phyloP scores from a whole-genome alignment of 805 yeast genomes.

The Lachancea thermotolerans region DNA sequence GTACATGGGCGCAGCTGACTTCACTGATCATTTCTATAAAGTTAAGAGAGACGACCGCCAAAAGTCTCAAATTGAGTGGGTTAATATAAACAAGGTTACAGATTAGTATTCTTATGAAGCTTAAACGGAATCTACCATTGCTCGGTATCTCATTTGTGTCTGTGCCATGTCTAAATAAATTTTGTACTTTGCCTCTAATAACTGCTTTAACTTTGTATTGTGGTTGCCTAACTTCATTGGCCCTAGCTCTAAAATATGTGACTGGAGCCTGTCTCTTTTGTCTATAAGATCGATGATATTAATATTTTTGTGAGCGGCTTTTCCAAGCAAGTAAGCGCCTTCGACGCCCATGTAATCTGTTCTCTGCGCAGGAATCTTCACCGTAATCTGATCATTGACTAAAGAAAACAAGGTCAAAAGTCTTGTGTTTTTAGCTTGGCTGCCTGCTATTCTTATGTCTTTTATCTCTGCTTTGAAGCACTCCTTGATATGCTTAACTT shows the following conservation, averaged over 20 bases:
- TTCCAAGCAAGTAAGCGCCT: conserved; percentile 20
- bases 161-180: conserved; percentile 32
- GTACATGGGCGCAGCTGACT: conserved; percentile 77
- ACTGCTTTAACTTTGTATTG: conserved; percentile 2
- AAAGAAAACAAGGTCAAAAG: conserved; percentile 31
- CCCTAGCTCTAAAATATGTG: neutral
- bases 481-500: conserved; percentile 38
- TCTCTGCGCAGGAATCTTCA: conserved; percentile 12
- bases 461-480: conserved; percentile 26
- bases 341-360: conserved; percentile 18
- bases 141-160: conserved; percentile 29
- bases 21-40: conserved; percentile 81
- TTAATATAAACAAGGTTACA: conserved; percentile 36
- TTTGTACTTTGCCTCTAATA: conserved; percentile 22
- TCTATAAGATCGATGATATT: conserved; percentile 5
- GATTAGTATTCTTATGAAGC: neutral
- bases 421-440: conserved; percentile 44
- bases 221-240: neutral
- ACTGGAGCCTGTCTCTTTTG: neutral
- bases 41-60: conserved; percentile 77
- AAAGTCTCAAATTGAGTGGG: conserved; percentile 65
- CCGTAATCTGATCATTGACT: conserved; percentile 14
- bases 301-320: conserved; percentile 8
- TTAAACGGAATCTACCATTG: conserved; percentile 13
- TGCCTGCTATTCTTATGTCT: conserved; percentile 42